Evolutionary conservation across 2,329 filamentous ascomycete genomes (phyloP).

Genomic region (Stagonosporopsis cucurbitacearum): DNA sequence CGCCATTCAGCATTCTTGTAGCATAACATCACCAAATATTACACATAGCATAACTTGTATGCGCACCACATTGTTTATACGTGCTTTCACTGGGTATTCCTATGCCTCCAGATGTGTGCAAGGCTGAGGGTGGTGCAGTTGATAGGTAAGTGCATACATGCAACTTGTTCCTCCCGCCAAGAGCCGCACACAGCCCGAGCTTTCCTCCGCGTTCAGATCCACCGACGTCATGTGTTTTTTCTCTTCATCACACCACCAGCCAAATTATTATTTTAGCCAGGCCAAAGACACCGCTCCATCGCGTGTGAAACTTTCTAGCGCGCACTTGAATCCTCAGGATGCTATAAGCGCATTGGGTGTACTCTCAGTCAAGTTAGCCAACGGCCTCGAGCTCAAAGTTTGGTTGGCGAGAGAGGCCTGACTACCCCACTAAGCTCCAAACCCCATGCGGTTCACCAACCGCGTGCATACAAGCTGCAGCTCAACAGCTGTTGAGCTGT

Average conservation of each 20-base stretch:
- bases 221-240: conserved; percentile 22
- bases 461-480: conserved; percentile 33
- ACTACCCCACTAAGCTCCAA: conserved; percentile 35
- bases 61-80: neutral
- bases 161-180: neutral
- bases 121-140: conserved; percentile 5
- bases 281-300: conserved; percentile 21
- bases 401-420: conserved; percentile 11
- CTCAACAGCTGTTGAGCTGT: conserved; percentile 31
- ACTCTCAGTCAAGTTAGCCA: conserved; percentile 19
- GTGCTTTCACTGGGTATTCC: neutral
- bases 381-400: conserved; percentile 9
- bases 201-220: conserved; percentile 13
- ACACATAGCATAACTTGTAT: neutral
- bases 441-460: conserved; percentile 15
- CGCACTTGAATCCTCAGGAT: conserved; percentile 5
- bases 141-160: neutral
- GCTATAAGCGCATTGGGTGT: conserved; percentile 27
- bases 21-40: neutral
- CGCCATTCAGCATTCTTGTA: conserved; percentile 9
- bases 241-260: conserved; percentile 18
- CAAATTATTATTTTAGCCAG: conserved; percentile 7
- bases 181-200: conserved; percentile 16
- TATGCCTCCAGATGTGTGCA: conserved; percentile 1
- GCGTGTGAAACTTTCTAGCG: conserved; percentile 18